Conservation (phyloP, 228 moss, liverwort and hornwort species). For the Sphagnum magellanicum region DNA sequence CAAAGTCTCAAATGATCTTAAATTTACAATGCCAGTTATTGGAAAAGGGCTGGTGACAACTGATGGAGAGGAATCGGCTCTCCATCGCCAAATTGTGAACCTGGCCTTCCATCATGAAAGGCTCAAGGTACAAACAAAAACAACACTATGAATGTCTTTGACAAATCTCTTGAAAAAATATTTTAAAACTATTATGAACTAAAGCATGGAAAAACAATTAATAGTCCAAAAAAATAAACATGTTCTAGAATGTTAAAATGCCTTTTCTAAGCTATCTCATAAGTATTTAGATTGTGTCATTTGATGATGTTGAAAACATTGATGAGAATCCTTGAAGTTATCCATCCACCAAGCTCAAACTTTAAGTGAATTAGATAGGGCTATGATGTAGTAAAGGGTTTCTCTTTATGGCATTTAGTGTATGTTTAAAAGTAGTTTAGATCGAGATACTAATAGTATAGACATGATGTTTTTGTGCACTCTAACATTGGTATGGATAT, state of each 20-base stretch:
- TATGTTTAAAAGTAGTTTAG: too few species aligned
- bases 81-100: constrained; percentile 11
- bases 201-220: background rate
- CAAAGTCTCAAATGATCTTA: constrained; percentile 7
- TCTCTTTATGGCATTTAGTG: too few species aligned
- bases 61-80: constrained; percentile 16
- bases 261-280: background rate
- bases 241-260: background rate
- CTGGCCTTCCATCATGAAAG: constrained; percentile 17
- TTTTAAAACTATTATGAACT: background rate
- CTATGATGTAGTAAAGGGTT: background rate
- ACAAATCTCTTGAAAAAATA: background rate
- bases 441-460: too few species aligned
- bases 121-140: constrained; percentile 8
- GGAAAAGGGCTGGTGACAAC: constrained; percentile 15
- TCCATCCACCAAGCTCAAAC: background rate
- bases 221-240: too few species aligned
- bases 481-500: too few species aligned
- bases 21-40: background rate
- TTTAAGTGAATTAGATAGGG: background rate
- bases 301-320: background rate
- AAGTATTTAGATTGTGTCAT: constrained; percentile 1
- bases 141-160: background rate
- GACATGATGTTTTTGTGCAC: too few species aligned
- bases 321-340: background rate